Base-by-base conservation (phyloP, 495 filamentous ascomycete species). In the Xylaria flabelliformis region DNA sequence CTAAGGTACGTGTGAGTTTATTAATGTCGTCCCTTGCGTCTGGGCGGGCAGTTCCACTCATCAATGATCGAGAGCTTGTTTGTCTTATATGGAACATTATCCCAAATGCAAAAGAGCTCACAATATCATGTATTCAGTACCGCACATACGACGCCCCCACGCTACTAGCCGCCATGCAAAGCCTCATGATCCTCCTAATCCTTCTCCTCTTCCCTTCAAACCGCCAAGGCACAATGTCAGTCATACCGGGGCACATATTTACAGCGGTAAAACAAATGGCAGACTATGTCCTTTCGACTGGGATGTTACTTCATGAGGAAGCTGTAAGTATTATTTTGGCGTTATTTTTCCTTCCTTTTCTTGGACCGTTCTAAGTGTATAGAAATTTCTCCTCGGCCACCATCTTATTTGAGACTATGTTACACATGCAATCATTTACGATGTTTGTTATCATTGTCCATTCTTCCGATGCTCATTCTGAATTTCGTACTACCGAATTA, bases 261-360 rank as follows among this genome's bases (percentile, higher is more conserved):
- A 51, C 73, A 24, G 74, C 73, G 17, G 64, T 83, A 2, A 73
- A 81, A 42, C 34, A 73, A 6, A 65, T 83, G 26, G 75, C 78
- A 17, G 71, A 77, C 24, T 72, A 82, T 32, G 74, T 79, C 15
- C 79, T 78, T 0, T 73, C 72, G 13, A 77, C 76, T 9, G 80
- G 80, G 21, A 77, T 84, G 17, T 70, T 82, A 64, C 78, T 84
- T 13, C 64, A 74, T 56, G 81, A 83, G 53, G 82, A 84, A 70
- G 63, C 76, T 24, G 72, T 42, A 42, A 58, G 41, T 42, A 7
- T 34, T 8, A 29, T 5, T n/a, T 29, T 9, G 9, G 39, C 3
- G 39, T 42, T 9, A 42, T 13, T 42, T 12, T 42, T 42, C 39
- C 12, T 42, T 42, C 39, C 9, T 42, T 42, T 13, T 1, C 26